Evolutionary conservation across 371 early-diverging fungal species (phyloP), one percentile per base, ranked within the genome.

Genomic region (Mortierella sp.): DNA sequence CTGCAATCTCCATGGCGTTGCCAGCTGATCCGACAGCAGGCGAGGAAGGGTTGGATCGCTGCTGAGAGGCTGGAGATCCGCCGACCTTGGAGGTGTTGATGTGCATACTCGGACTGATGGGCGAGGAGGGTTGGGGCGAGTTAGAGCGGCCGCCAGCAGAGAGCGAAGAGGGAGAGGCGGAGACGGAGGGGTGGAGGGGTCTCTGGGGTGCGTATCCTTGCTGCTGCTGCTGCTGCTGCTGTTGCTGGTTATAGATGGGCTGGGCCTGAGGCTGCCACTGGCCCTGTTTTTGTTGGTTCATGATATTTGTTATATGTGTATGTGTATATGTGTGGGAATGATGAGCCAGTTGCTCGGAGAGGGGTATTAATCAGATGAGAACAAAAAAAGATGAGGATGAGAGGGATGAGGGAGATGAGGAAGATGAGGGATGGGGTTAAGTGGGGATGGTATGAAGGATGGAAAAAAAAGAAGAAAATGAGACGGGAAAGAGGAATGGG

Each of bases 1-100:
- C 71, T 48, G 88, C 88, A 76, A 85, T 82, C 55, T 89, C 89
- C 87, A 89, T 89, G 3, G 73, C 85, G 48, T 78, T 84, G 43
- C 76, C 81, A n/a, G 65, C 58, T 11, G 80, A 76, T 58, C 80
- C 80, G 1, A 35, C 56, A 21, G 76, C 65, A 16, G 84, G 80
- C 6, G 84, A 84, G 24, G 80, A 54, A 2, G 80, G 84, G 72
- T 75, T 84, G 41, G 83, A 83, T 60, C 80, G 65, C 51, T 78
- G 78, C 35, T 60, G 72, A 4, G 68, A 51, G 51, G 72, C 46
- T 27, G 58, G 14, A 21, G 70, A n/a, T 32, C 65, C 63, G 10
- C 74, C 76, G 14, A 77, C 44, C 38, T 77, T 80, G 32, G 65
- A 65, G 24, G 80, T 84, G 46, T 84, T 84, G 74, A 80, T 77